phyloP scores from a whole-genome alignment of 148 eudicot genomes.

The Nepenthes mirabilis region DNA sequence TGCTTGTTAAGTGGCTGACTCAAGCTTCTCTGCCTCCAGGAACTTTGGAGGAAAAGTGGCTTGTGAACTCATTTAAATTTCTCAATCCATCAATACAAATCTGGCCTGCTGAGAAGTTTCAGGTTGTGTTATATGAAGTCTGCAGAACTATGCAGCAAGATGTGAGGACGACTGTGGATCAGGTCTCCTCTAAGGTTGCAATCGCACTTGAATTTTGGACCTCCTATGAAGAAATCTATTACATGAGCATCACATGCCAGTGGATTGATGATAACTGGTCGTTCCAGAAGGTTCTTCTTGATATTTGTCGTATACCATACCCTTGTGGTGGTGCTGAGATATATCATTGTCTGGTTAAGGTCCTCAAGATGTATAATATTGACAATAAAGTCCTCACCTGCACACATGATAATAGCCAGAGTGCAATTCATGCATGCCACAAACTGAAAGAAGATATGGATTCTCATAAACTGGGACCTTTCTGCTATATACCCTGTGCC shows the following conservation, averaged over 20 bases:
- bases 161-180: slow-evolving; percentile 39
- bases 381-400: slow-evolving; percentile 57
- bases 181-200: slow-evolving; percentile 64
- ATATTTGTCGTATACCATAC: slow-evolving; percentile 57
- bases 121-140: slow-evolving; percentile 41
- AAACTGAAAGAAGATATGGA: slow-evolving; percentile 65
- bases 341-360: slow-evolving; percentile 39
- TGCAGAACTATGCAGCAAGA: slow-evolving; percentile 63
- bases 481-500: slow-evolving; percentile 79
- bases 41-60: slow-evolving; percentile 56
- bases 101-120: slow-evolving; percentile 61
- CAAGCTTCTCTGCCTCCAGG: slow-evolving; percentile 58
- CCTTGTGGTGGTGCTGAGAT: slow-evolving; percentile 65
- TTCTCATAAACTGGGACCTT: slow-evolving; percentile 50
- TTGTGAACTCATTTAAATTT: slow-evolving; percentile 52
- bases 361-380: slow-evolving; percentile 47
- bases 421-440: slow-evolving; percentile 63
- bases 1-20: slow-evolving; percentile 70
- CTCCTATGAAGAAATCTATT: slow-evolving; percentile 52
- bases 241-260: slow-evolving; percentile 68
- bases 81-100: slow-evolving; percentile 56
- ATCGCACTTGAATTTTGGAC: slow-evolving; percentile 80
- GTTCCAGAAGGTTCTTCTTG: slow-evolving; percentile 63
- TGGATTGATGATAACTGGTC: slow-evolving; percentile 90
- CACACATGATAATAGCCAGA: slow-evolving; percentile 73